Conservation (phyloP, 2,329 filamentous ascomycete genomes). For the Arthroderma sp. region DNA sequence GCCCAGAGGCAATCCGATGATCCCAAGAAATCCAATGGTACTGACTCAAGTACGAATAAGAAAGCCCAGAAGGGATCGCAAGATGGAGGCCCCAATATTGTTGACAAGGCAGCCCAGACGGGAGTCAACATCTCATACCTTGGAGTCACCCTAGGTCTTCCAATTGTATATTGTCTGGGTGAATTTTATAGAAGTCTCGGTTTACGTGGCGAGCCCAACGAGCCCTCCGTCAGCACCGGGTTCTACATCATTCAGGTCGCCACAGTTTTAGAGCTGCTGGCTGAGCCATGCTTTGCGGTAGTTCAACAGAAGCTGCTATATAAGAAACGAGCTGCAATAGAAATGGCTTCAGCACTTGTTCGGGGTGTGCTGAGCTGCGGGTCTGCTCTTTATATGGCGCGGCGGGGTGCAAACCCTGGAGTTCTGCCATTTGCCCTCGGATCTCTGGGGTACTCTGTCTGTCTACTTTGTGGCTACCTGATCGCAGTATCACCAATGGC, state of each 20-base stretch:
- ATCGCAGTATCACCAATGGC: constrained; percentile 47
- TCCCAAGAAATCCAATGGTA: constrained; percentile 6
- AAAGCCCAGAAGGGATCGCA: constrained; percentile 14
- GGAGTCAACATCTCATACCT: constrained; percentile 83
- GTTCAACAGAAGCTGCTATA: constrained; percentile 73
- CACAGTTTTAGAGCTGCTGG: constrained; percentile 59
- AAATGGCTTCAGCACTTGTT: constrained; percentile 65
- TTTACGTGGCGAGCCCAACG: constrained; percentile 37
- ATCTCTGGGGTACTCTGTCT: constrained; percentile 61
- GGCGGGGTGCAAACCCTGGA: constrained; percentile 44
- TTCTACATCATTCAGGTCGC: constrained; percentile 43
- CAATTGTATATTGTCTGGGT: constrained; percentile 52
- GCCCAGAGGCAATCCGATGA: constrained; percentile 58
- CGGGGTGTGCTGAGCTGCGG: constrained; percentile 65
- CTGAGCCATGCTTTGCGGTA: constrained; percentile 80
- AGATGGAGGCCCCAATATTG: constrained; percentile 13
- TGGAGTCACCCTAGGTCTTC: constrained; percentile 53
- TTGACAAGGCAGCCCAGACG: constrained; percentile 43
- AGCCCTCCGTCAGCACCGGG: constrained; percentile 50
- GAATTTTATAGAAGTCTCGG: constrained; percentile 50
- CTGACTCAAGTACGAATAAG: constrained; percentile 8
- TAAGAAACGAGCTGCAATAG: constrained; percentile 64
- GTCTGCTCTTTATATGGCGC: constrained; percentile 51
- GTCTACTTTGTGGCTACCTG: constrained; percentile 58
- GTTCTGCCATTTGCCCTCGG: constrained; percentile 82